Conservation (phyloP, 164 flowering plant genomes). For the Annona squamosa region DNA sequence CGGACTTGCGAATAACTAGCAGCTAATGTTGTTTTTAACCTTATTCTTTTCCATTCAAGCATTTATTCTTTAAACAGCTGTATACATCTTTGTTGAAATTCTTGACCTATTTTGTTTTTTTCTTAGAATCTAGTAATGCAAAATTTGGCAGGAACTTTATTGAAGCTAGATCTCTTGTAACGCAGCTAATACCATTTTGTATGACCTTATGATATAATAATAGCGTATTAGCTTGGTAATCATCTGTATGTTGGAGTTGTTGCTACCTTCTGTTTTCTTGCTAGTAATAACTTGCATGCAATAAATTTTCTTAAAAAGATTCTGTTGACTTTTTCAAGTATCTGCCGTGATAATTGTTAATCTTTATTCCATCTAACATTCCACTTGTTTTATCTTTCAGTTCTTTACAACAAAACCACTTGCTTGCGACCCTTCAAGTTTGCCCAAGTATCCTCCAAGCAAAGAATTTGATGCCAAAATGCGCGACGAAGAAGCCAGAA, state of each 20-base stretch:
- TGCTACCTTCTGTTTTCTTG: not conserved
- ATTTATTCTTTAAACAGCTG: not conserved
- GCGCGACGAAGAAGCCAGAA: conserved; percentile 92
- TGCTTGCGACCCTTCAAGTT: conserved; percentile 91
- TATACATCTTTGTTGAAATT: not conserved
- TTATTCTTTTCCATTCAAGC: not conserved
- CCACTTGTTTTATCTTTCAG: conserved; percentile 28
- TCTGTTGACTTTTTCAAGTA: not conserved
- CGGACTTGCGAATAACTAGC: not conserved
- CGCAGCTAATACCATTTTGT: too few relatives aligned
- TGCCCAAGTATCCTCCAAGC: conserved; percentile 97
- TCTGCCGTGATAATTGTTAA: not conserved
- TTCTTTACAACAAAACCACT: conserved; percentile 76
- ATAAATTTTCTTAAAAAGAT: not conserved
- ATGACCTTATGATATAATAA: too few relatives aligned
- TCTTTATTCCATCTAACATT: not conserved
- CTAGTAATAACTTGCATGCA: not conserved
- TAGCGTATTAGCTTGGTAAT: too few relatives aligned
- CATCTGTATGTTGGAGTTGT: not conserved
- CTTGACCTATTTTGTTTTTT: not conserved
- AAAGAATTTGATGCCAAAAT: conserved; percentile 90
- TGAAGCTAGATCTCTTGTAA: too few relatives aligned
- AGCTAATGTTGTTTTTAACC: not conserved
- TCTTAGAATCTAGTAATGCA: not conserved
- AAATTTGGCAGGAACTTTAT: too few relatives aligned